Percentiles rank a stretch among this genome's conserved stretches.
Evolutionary conservation across 2,329 filamentous ascomycete species (phyloP).

Genomic region (Ustulina deusta): DNA sequence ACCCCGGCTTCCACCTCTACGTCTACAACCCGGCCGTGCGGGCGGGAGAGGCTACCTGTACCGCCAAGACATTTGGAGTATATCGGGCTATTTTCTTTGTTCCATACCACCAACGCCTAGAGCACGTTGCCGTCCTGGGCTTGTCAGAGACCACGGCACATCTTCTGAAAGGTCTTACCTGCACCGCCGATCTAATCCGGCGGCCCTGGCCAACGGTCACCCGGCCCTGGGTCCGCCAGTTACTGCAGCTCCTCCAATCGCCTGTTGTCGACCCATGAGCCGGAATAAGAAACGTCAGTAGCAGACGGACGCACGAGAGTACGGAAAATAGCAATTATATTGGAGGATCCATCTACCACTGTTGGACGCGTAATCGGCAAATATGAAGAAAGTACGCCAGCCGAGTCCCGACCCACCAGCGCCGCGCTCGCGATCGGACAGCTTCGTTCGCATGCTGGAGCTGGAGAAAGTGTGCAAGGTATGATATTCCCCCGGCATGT

Average conservation of each 20-base stretch:
- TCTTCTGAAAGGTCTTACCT: conserved; percentile 39
- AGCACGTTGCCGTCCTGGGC: conserved; percentile 37
- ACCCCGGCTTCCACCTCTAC: conserved; percentile 24
- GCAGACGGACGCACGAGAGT: conserved; percentile 10
- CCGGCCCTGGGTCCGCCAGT: conserved; percentile 47
- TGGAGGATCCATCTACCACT: conserved; percentile 29
- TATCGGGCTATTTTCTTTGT: conserved; percentile 43
- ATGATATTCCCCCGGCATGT: conserved; percentile 51
- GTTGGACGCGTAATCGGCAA: conserved; percentile 50
- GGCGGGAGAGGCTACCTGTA: conserved; percentile 40
- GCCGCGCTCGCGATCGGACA: conserved; percentile 56
- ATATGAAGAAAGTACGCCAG: conserved; percentile 50
- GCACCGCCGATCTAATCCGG: conserved; percentile 43
- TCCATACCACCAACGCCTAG: conserved; percentile 33
- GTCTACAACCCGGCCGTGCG: conserved; percentile 45
- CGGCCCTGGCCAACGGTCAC: conserved; percentile 44
- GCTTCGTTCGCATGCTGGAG: conserved; percentile 70
- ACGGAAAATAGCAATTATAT: conserved; percentile 34
- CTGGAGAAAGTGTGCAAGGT: conserved; percentile 70
- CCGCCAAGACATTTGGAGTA: conserved; percentile 43
- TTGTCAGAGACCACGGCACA: conserved; percentile 38
- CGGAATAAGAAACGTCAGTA: conserved; percentile 25
- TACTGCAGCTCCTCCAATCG: conserved; percentile 35
- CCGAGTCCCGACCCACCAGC: conserved; percentile 45
- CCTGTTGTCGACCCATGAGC: conserved; percentile 30